These are phyloP conservation scores for Zanthoxylum bungeanum DNA, from an alignment of 345 rosid genomes.

Conservation along the genomic window DNA sequence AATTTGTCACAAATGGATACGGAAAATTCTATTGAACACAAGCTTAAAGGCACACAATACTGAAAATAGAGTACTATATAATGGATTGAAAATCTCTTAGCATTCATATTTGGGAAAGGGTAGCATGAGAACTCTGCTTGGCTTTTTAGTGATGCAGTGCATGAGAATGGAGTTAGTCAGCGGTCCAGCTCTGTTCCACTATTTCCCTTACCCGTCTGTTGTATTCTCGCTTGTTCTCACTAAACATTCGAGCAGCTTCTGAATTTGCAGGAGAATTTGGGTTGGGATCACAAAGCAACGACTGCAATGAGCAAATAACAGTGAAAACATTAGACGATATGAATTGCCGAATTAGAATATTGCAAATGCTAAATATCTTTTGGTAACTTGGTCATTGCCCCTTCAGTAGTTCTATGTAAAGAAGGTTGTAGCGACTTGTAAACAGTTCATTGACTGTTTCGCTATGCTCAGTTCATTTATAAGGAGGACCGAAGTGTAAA, in stretches of 20 bases:
- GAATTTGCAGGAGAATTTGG: conserved; percentile 84
- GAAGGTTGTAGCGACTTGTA: neutral
- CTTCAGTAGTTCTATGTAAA: neutral
- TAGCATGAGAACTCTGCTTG: neutral
- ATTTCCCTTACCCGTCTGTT: conserved; percentile 60
- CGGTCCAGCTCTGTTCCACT: conserved; percentile 79
- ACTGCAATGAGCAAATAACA: conserved; percentile 29
- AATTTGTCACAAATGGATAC: conserved; percentile 16
- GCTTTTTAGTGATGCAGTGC: neutral
- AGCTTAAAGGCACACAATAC: conserved; percentile 13
- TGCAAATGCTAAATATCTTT: neutral
- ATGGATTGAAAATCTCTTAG: conserved; percentile 3
- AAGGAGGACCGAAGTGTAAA: neutral
- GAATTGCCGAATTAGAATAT: neutral
- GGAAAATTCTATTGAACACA: conserved; percentile 21
- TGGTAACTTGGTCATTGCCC: neutral
- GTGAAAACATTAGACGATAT: neutral
- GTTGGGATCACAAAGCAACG: conserved; percentile 74
- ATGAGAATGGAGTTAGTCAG: conserved; percentile 30
- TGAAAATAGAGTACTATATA: conserved; percentile 6
- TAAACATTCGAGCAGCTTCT: conserved; percentile 73
- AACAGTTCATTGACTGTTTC: neutral
- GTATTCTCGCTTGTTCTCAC: conserved; percentile 72
- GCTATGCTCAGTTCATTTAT: neutral
- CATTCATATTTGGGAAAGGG: conserved; percentile 8